A percentile compares a stretch with the other conserved stretches of the same genome.
These are phyloP conservation scores for Dryas drummondii DNA, from an alignment of 306 rosid genomes.

Conservation along the genomic window DNA sequence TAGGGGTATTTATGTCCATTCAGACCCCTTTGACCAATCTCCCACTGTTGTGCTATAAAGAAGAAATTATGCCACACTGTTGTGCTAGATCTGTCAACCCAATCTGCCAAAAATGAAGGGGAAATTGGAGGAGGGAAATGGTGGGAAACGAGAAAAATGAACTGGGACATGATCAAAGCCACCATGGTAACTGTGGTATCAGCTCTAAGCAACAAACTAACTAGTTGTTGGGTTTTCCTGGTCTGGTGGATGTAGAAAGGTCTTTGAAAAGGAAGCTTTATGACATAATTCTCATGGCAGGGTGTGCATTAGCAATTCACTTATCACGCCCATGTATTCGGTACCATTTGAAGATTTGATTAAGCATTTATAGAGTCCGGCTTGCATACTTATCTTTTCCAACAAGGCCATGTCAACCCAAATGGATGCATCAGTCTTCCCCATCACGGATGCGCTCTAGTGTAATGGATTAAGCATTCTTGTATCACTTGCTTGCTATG, in stretches of 20 bases:
- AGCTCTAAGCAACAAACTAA: neutral
- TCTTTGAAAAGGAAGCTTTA: neutral
- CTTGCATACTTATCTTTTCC: neutral
- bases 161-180: neutral
- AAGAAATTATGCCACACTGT: too few species aligned
- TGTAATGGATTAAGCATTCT: neutral
- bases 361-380: neutral
- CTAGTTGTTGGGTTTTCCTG: neutral
- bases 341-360: neutral
- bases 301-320: neutral
- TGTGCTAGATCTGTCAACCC: too few species aligned
- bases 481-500: neutral
- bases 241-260: constrained; percentile 2
- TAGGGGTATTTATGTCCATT: too few species aligned
- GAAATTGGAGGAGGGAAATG: too few species aligned
- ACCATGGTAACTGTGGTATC: neutral
- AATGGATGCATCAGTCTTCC: neutral
- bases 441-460: neutral
- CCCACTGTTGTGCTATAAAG: too few species aligned
- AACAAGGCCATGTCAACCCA: too few species aligned
- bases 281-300: neutral
- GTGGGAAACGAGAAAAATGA: too few species aligned
- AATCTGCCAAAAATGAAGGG: too few species aligned
- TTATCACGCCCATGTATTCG: neutral
- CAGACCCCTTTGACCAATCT: too few species aligned